Base-by-base conservation (phyloP, 805 yeast genomes). In the Candida yuanshanica region DNA sequence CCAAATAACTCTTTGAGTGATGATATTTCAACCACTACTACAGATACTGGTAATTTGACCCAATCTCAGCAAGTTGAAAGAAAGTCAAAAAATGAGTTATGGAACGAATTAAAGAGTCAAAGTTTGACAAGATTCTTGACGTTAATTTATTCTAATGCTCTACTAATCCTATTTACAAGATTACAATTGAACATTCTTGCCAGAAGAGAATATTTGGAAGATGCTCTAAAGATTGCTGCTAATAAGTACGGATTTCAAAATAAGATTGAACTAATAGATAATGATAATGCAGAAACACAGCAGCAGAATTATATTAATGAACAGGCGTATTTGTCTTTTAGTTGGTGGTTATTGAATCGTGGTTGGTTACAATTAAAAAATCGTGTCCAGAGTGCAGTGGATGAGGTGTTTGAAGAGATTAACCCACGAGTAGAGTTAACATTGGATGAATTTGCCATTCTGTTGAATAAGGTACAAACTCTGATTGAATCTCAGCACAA, bases 281-380 rank as follows among this genome's bases (percentile, higher is more conserved):
- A 35, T 16, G 47, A 40, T 33, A 49, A 48, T 16, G 36, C 36
- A 18, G 26, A 34, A 7, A 34, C 36, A 25, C 50, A 47, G 32
- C 50, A 60, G 25, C 53, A 54, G 27, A 74, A 75, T 49, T 78
- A 81, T 55, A 63, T 74, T 25, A 71, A 81, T 29, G 93, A 84
- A 52, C 91, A 93, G 53, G 83, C 88, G 38, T 91, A 84, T 58
- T 68, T 91, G 36, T 83, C 95, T 0, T 74, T 88, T 47, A 82
- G 90, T 46, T 91, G 97, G 96, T 91, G 96, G 96, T 62, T 91
- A 35, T 68, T 91, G 38, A 89, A 91, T 60, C 77, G 80, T 48
- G 98, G 98, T 0, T 88, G 93, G 89, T 52, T 70, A 18, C 65
- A 69, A 25, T 64, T 86, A 26, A 69, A 76, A 18, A 63, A 68